A percentile compares a stretch with the other conserved stretches of the same genome.
phyloP scores from a whole-genome alignment of 192 early-diverging fungal species.

The Entomortierella lignicola region DNA sequence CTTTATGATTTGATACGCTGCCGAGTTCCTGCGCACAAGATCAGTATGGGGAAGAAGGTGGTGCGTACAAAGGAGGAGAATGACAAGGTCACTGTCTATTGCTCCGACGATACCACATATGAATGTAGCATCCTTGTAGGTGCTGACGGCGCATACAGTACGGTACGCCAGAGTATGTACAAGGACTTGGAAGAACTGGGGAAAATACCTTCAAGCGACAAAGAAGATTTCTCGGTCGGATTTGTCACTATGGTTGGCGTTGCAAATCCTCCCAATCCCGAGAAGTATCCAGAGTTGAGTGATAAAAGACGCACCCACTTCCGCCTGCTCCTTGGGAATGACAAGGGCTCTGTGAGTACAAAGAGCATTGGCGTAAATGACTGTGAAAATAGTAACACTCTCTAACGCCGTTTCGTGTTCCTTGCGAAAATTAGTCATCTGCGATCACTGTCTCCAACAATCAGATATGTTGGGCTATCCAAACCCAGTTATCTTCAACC shows the following conservation, averaged over 20 bases:
- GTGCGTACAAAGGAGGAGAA: background rate
- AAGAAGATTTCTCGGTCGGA: background rate
- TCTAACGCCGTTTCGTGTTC: too few species aligned
- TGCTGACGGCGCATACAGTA: background rate
- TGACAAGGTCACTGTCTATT: background rate
- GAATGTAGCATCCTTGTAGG: background rate
- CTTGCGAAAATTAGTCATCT: background rate
- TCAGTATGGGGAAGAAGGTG: constrained; percentile 2
- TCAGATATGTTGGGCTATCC: background rate
- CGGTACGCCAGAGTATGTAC: constrained; percentile 8
- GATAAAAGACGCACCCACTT: background rate
- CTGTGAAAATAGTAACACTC: too few species aligned
- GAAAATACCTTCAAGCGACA: background rate
- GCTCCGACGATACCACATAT: background rate
- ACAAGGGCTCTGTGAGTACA: background rate
- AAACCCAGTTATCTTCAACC: background rate
- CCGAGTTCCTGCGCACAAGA: background rate
- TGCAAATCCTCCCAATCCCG: background rate
- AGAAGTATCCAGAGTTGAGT: constrained; percentile 1
- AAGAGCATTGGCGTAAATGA: background rate
- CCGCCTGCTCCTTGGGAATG: background rate
- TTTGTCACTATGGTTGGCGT: background rate
- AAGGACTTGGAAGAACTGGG: background rate
- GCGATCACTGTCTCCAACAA: background rate
- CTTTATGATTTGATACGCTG: background rate